Evolutionary conservation across 1,284 basidiomycete genomes (phyloP), one percentile per base, ranked within the genome.

Genomic region (Austroboletus rostrupii): DNA sequence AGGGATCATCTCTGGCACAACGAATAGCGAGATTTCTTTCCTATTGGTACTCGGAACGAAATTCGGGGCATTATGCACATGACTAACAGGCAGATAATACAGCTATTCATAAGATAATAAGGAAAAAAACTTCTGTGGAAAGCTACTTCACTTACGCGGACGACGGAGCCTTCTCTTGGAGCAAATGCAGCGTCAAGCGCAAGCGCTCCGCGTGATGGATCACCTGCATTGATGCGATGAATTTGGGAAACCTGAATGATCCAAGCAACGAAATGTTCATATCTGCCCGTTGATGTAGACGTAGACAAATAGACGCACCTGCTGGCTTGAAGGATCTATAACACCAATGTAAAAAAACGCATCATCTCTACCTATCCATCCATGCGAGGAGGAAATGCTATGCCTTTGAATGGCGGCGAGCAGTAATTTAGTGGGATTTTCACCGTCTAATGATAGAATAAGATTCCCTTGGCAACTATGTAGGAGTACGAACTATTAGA

Each of bases 391-490:
- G 28, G 28, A 29, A 61, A 74, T 58, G 0, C 68, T 72, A 9
- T 65, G 57, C 12, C 66, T 62, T 36, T 70, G 74, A 37, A 92
- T 80, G 1, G 81, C 82, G 11, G 66, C 58, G 36, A 94, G 73
- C 11, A 94, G 76, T 3, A 86, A 69, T 49, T 81, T 76, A 0
- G 87, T 83, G 0, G 92, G 90, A 60, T 92, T 94, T 11, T 69
- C 61, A 46, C 72, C 65, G 57, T 87, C 73, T 3, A 92, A 68
- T 3, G 74, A 67, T 38, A 87, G 77, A 19, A 95, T 73, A 55
- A 95, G 76, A 61, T 94, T 95, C 1, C 90, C 91, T 65, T 89
- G 84, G 2, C 83, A 77, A 28, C 88, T 90, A 16, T 20, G 36
- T 33, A n/a, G 13, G 14, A 16, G 31, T 26, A 39, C 35, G 3